Evolutionary conservation across 2,329 filamentous ascomycete genomes (phyloP), one percentile per base, ranked within the genome.

Genomic region (Phialemoniopsis sp.): DNA sequence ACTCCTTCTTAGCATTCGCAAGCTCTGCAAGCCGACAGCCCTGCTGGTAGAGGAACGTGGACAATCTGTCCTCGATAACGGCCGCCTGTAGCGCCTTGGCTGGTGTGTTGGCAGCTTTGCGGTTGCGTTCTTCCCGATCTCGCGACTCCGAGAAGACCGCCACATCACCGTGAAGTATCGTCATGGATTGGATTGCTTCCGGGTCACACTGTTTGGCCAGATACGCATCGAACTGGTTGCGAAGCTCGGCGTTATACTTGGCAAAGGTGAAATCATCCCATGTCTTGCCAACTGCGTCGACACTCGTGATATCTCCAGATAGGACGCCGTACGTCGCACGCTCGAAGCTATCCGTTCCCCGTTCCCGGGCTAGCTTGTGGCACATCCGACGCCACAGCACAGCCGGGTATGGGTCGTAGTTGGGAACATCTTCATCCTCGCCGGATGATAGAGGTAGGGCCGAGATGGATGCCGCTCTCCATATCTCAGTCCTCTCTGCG

Each of bases 251-350:
- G 18, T 53, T 53, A 45, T 49, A 51, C 37, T 44, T 41, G 8
- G 50, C 50, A 43, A 53, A 53, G 8, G 39, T 40, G 29, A 43
- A 34, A 41, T 53, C 82, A 26, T 67, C 62, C 26, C 64, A 66
- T 2, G 79, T 81, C 28, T 68, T 64, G 14, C 66, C 60, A 37
- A 81, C 73, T 12, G 71, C 66, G 52, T 81, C 78, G 10, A 94
- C 87, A 37, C 85, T 87, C 29, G 77, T 67, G 36, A 89, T 75
- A 55, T 96, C 89, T 36, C 93, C 93, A 32, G 86, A 85, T n/a
- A 98, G 72, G 12, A 96, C 66, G 19, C 89, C 91, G 56, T 95
- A 96, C 0, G 95, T 89, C 14, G 91, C 93, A 40, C 82, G 80
- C 63, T 98, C 89, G 53, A 89, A 91, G 37, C 85, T 78, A 50